Evolutionary conservation across 2,329 filamentous ascomycete genomes (phyloP).

Genomic region (Eurotiales sp.): DNA sequence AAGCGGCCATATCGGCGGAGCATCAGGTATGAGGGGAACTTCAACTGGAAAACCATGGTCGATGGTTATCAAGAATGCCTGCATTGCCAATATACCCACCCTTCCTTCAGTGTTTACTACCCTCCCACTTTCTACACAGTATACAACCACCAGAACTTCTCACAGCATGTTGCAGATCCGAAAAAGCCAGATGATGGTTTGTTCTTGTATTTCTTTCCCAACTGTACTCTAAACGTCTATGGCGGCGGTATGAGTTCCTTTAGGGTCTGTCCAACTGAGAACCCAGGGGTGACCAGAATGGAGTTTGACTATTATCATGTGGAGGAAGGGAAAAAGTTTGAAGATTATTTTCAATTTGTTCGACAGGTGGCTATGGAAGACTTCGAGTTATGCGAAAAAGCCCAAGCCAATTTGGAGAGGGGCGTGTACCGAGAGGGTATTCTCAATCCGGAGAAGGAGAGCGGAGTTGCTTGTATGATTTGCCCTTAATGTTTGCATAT

Average conservation of each 20-base stretch:
- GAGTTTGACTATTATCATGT: conserved; percentile 58
- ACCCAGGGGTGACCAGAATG: conserved; percentile 51
- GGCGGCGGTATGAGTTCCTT: conserved; percentile 57
- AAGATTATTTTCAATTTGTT: conserved; percentile 55
- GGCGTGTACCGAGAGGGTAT: conserved; percentile 55
- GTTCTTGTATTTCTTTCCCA: conserved; percentile 58
- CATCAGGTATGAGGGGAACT: conserved; percentile 54
- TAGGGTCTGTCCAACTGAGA: conserved; percentile 50
- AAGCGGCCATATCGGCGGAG: conserved; percentile 50
- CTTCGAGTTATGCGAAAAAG: conserved; percentile 55
- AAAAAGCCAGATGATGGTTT: conserved; percentile 52
- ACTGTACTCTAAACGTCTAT: conserved; percentile 55
- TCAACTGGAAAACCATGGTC: conserved; percentile 61
- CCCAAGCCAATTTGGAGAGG: conserved; percentile 51
- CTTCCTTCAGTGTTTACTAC: conserved; percentile 53
- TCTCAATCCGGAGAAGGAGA: conserved; percentile 55
- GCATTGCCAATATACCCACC: conserved; percentile 58
- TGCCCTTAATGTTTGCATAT: not conserved
- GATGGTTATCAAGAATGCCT: conserved; percentile 58
- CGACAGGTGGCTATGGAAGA: conserved; percentile 56
- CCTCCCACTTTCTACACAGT: conserved; percentile 55
- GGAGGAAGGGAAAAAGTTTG: conserved; percentile 50
- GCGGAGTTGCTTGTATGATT: conserved; percentile 49
- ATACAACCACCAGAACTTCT: conserved; percentile 53
- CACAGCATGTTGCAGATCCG: conserved; percentile 54